Conservation (phyloP, 495 filamentous ascomycete genomes). For the Podospora pseudopauciseta region DNA sequence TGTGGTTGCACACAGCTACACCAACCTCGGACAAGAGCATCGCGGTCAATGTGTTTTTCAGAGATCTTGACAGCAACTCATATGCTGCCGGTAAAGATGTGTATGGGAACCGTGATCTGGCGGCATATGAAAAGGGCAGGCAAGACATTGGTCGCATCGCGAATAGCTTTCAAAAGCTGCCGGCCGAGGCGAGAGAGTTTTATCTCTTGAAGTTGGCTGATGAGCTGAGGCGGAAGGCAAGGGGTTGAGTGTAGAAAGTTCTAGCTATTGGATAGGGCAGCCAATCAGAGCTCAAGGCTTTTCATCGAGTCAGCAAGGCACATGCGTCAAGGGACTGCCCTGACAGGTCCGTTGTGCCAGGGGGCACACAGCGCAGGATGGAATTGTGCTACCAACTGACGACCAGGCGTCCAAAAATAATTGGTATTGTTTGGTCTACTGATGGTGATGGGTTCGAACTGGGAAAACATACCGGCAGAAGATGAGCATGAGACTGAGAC, state of each 20-base stretch:
- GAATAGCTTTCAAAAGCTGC: slow-evolving; percentile 63
- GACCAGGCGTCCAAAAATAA: not conserved
- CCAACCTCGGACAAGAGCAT: slow-evolving; percentile 62
- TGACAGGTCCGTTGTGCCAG: slow-evolving; percentile 24
- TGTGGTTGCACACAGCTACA: slow-evolving; percentile 80
- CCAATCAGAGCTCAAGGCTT: slow-evolving; percentile 18
- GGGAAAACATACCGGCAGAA: not conserved
- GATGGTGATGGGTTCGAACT: not conserved
- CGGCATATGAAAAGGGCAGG: slow-evolving; percentile 77
- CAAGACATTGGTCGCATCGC: slow-evolving; percentile 65
- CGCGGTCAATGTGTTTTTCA: slow-evolving; percentile 84
- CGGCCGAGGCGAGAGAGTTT: slow-evolving; percentile 63
- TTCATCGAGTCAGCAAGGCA: slow-evolving; percentile 30
- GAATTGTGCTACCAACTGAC: slow-evolving; percentile 2
- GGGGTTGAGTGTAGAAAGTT: slow-evolving; percentile 14
- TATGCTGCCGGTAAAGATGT: slow-evolving; percentile 79
- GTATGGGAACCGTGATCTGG: slow-evolving; percentile 83
- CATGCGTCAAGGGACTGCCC: slow-evolving; percentile 28
- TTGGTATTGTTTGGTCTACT: not conserved
- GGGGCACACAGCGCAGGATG: not conserved
- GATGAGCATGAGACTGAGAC: not conserved
- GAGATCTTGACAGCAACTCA: slow-evolving; percentile 54
- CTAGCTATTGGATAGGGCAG: slow-evolving; percentile 11
- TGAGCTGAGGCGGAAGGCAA: slow-evolving; percentile 51
- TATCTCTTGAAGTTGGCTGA: slow-evolving; percentile 71